Evolutionary conservation across 1,284 basidiomycete species (phyloP), one percentile per base, ranked within the genome.

Genomic region (Rhodotorula mucilaginosa): DNA sequence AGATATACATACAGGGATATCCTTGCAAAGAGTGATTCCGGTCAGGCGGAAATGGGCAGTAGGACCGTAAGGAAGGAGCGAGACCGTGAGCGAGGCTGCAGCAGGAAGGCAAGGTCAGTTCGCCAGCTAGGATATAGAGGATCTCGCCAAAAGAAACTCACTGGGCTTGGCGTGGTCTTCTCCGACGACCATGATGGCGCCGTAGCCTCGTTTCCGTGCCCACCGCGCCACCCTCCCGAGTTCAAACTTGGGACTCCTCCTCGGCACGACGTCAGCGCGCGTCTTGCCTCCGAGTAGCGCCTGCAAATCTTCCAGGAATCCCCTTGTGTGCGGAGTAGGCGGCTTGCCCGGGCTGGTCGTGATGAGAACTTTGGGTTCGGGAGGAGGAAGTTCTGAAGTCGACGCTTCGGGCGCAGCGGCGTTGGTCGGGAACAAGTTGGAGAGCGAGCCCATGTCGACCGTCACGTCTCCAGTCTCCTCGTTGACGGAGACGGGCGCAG

Each of bases 41-140:
- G 92, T 90, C 57, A 99, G 86, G 80, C 93, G 96, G 85, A 99
- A 98, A 81, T 97, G 96, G 0, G 95, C 95, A 0, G 93, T 93
- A 0, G 97, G 97, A 2, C 97, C 97, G 64, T 88, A 84, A 0
- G 97, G 97, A 19, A 99, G 87, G 79, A 95, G 88, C 60, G 95
- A 88, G 61, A 99, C 82, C 0, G 96, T 99, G 73, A 99, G 88
- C 5, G 93, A 93, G 81, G 97, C 96, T 90, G 78, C 76, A 61
- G 61, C 54, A 58, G 26, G 26, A 26, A 21, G 19, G n/a, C 5
- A 13, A 58, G 46, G 44, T 54, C 58, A 67, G 54, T 15, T 47
- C 49, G 8, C 21, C n/a, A 29, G 16, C 3, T 13, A 54, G 5
- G 34, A 12, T 34, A 48, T 4, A 31, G 12, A 23, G 18, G 26